phyloP scores from a whole-genome alignment of 208 protist species.

The Leptomonas pyrrhocoris region DNA sequence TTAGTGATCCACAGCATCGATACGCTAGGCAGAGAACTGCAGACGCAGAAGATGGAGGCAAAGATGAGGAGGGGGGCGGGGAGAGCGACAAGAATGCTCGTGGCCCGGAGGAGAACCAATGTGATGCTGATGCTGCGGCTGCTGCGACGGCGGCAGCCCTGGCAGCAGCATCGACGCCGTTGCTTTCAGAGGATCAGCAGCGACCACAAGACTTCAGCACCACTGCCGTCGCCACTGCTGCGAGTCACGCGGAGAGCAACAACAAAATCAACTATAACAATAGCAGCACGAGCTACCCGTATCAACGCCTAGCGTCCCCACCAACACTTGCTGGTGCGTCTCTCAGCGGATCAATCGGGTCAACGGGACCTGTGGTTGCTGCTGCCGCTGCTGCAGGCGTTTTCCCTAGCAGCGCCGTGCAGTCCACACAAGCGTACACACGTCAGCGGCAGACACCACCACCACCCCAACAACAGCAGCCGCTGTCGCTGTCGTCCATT shows the following conservation, averaged over 20 bases:
- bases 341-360: not conserved
- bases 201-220: not conserved
- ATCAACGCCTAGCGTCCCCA: not conserved
- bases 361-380: not conserved
- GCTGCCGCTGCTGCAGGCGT: not conserved
- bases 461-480: conserved; percentile 6
- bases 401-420: not conserved
- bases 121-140: not conserved
- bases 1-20: not conserved
- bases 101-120: not conserved
- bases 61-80: not conserved
- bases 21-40: not conserved
- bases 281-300: conserved; percentile 7
- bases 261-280: not conserved
- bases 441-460: conserved; percentile 5
- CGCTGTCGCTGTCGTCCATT: not conserved
- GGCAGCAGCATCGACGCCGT: not conserved
- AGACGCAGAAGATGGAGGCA: not conserved
- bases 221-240: not conserved
- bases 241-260: not conserved
- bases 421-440: not conserved
- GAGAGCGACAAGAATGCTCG: not conserved
- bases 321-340: not conserved
- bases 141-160: not conserved
- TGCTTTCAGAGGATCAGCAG: not conserved